A percentile compares a stretch with the other conserved stretches of the same genome.
Conservation (phyloP, 1,284 basidiomycete genomes). For the Papiliotrema flavescens region DNA sequence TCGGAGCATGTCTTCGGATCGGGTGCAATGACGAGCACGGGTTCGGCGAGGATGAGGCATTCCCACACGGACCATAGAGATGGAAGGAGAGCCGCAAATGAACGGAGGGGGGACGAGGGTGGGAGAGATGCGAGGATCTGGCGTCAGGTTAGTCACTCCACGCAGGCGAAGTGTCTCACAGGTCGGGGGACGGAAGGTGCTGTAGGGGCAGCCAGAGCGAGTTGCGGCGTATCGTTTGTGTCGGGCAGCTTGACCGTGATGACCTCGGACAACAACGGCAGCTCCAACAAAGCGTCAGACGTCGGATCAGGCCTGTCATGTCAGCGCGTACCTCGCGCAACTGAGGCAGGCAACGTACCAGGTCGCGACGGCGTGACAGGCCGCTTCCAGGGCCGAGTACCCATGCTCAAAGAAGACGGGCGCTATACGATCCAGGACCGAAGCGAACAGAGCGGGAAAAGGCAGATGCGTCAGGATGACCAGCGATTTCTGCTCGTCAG, state of each 20-base stretch:
- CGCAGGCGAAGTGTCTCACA: neutral
- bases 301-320: conserved; percentile 61
- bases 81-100: conserved; percentile 70
- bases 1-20: conserved; percentile 73
- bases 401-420: conserved; percentile 72
- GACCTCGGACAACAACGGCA: conserved; percentile 75
- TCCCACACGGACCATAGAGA: conserved; percentile 95
- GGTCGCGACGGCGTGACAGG: conserved; percentile 76
- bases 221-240: conserved; percentile 66
- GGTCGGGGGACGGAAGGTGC: conserved; percentile 7
- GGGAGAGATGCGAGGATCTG: conserved; percentile 77
- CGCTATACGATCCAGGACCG: conserved; percentile 66
- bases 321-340: neutral
- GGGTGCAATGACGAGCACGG: conserved; percentile 76
- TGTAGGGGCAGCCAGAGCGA: conserved; percentile 18
- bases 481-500: conserved; percentile 63
- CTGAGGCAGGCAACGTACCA: conserved; percentile 59
- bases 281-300: conserved; percentile 63
- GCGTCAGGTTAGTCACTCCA: neutral
- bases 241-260: conserved; percentile 69
- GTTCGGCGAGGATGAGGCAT: conserved; percentile 80
- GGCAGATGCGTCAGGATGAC: conserved; percentile 80
- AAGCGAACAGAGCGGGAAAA: conserved; percentile 76
- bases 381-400: conserved; percentile 74
- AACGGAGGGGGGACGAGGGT: conserved; percentile 63